phyloP scores from a whole-genome alignment of 2,329 filamentous ascomycete genomes.

The Trichophyton benhamiae region DNA sequence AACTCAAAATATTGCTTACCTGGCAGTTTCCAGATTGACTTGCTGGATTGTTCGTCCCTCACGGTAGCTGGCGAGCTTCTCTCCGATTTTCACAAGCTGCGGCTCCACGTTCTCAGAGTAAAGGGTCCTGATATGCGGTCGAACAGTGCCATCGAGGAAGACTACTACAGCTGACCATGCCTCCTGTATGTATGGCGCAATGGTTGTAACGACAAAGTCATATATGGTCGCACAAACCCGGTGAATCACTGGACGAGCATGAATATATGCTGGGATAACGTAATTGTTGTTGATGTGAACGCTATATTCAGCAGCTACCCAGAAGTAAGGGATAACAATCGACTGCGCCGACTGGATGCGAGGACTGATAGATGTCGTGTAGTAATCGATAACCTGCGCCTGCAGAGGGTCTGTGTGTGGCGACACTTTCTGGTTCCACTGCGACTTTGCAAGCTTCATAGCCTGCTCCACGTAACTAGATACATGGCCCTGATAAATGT shows the following conservation, averaged over 20 bases:
- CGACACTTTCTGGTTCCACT: conserved; percentile 39
- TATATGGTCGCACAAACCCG: conserved; percentile 56
- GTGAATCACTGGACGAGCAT: conserved; percentile 59
- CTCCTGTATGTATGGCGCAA: conserved; percentile 59
- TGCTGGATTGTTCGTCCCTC: conserved; percentile 34
- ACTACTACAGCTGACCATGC: conserved; percentile 55
- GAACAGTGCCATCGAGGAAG: conserved; percentile 65
- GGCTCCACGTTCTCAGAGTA: conserved; percentile 92
- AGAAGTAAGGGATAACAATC: conserved; percentile 59
- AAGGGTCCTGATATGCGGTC: conserved; percentile 66
- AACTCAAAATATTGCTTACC: not conserved
- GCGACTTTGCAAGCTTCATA: conserved; percentile 52
- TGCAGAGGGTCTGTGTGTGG: conserved; percentile 61
- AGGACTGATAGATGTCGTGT: conserved; percentile 59
- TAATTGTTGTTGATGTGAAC: conserved; percentile 59
- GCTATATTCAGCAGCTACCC: conserved; percentile 49
- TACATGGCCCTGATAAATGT: conserved; percentile 55
- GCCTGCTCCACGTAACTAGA: conserved; percentile 59
- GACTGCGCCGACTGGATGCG: conserved; percentile 53
- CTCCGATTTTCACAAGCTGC: conserved; percentile 81
- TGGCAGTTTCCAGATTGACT: conserved; percentile 5
- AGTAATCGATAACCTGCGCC: conserved; percentile 35
- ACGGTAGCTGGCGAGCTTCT: conserved; percentile 59
- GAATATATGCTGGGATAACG: conserved; percentile 61
- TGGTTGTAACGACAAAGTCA: conserved; percentile 54